phyloP scores from a whole-genome alignment of 768 basidiomycete genomes.

The Amanita fuliginea region DNA sequence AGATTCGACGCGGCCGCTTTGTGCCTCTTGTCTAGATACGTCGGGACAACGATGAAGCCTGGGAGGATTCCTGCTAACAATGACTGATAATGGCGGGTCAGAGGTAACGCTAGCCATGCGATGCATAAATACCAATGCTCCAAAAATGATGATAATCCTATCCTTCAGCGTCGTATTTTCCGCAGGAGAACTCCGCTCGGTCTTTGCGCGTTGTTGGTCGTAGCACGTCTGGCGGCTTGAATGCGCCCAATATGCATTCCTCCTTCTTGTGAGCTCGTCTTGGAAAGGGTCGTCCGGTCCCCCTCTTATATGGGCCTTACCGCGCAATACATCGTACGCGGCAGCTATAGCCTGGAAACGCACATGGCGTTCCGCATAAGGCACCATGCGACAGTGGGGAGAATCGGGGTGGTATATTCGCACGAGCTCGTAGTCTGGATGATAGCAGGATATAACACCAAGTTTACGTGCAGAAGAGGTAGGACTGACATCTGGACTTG shows the following conservation, averaged over 20 bases:
- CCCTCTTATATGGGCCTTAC: slow-evolving; percentile 15
- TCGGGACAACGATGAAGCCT: slow-evolving; percentile 23
- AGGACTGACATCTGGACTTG: slow-evolving; percentile 52
- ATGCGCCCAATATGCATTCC: slow-evolving; percentile 28
- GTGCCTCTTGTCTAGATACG: slow-evolving; percentile 33
- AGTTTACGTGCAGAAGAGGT: background rate
- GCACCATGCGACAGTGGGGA: slow-evolving; percentile 25
- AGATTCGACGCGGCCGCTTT: slow-evolving; percentile 44
- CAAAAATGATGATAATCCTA: slow-evolving; percentile 33
- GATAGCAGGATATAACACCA: background rate
- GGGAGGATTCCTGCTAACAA: slow-evolving; percentile 36
- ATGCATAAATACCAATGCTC: slow-evolving; percentile 27
- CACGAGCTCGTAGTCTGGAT: slow-evolving; percentile 63
- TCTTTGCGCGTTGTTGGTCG: slow-evolving; percentile 7
- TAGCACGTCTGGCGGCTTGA: slow-evolving; percentile 13
- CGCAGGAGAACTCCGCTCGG: slow-evolving; percentile 20
- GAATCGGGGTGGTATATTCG: slow-evolving; percentile 66
- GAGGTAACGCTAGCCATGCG: background rate
- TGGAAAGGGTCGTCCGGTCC: slow-evolving; percentile 26
- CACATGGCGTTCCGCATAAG: slow-evolving; percentile 36
- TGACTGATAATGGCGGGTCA: background rate
- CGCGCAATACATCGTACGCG: slow-evolving; percentile 51
- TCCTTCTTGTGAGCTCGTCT: slow-evolving; percentile 40
- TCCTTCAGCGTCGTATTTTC: slow-evolving; percentile 43
- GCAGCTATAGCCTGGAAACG: slow-evolving; percentile 55